These are phyloP conservation scores for Apium graveolens DNA, from an alignment of 129 eudicot species.

Conservation along the genomic window DNA sequence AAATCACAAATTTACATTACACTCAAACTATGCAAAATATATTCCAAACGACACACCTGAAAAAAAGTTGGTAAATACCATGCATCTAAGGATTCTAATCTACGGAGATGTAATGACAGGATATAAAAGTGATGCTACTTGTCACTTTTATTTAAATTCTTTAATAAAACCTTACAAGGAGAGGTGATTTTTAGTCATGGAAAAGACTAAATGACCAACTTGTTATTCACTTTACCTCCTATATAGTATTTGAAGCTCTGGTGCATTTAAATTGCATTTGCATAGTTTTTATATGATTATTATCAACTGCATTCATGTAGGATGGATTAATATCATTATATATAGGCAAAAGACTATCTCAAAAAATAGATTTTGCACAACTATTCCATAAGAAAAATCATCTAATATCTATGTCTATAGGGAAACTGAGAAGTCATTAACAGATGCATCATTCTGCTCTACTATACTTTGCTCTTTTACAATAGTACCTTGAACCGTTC, in stretches of 20 bases:
- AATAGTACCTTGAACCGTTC: conserved; percentile 73
- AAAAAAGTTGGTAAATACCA: background rate
- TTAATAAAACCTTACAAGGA: background rate
- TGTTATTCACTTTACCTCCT: background rate
- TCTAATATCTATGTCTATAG: background rate
- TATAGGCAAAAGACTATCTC: background rate
- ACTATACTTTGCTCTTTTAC: background rate
- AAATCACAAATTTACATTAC: background rate
- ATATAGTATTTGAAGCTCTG: background rate
- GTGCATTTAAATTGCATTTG: background rate
- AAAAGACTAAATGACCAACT: background rate
- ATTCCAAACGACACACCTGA: background rate
- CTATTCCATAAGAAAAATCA: background rate
- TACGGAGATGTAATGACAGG: background rate
- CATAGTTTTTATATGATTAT: background rate
- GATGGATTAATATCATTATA: background rate
- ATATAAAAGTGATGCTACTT: background rate
- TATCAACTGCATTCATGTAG: background rate
- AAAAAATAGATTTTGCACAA: background rate
- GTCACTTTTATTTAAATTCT: background rate
- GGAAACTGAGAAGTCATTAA: background rate
- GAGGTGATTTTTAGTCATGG: background rate
- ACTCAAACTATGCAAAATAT: background rate
- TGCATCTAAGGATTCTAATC: background rate
- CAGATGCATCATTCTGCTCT: background rate